Base-by-base conservation (phyloP, 108 stramenopile species). In the Skeletonema grethae region DNA sequence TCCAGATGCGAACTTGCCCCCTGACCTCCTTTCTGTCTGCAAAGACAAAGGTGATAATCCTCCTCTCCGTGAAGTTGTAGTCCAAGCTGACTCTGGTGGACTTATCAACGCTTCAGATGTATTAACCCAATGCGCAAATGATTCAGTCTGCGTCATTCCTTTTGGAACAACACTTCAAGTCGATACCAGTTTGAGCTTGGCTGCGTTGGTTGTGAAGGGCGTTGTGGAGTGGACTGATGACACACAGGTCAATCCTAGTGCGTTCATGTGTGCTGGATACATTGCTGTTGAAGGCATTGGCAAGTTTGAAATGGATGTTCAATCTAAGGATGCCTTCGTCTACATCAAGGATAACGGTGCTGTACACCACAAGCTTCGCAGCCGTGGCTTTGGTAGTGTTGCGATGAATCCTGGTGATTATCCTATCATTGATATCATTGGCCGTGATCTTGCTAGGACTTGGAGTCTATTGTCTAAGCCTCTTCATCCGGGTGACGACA, bases 321-420 rank as follows among this genome's bases (percentile, higher is more conserved):
- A 58, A 8, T 59, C 29, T 2, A 77, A 78, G 57, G 57, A 63
- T 10, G 84, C 74, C 3, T 87, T 79, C 61, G 72, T 87, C 11
- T 87, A 85, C 74, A 69, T 87, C 67, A 77, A 72, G 81, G 72
- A 82, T 65, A 87, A 87, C 50, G 84, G 84, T 15, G 82, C 82
- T 66, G 65, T 69, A 12, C 84, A 87, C 65, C 22, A 32, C 34
- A 8, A 30, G 31, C 67, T 79, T 63, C 65, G 87, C 28, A 50
- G 57, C 35, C 71, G 85, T 9, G 73, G 56, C 15, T 83, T 86
- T 63, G 85, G 85, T 1, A 75, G 74, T 22, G 31, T 48, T 28
- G 69, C 65, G 7, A 41, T 31, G 10, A 28, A 55, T 46, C n/a
- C 16, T 30, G 38, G 61, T 50, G 69, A 75, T 45, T 57, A 73